These are phyloP conservation scores for Sporisorium reilianum DNA, from an alignment of 1,284 basidiomycete species.

Conservation along the genomic window DNA sequence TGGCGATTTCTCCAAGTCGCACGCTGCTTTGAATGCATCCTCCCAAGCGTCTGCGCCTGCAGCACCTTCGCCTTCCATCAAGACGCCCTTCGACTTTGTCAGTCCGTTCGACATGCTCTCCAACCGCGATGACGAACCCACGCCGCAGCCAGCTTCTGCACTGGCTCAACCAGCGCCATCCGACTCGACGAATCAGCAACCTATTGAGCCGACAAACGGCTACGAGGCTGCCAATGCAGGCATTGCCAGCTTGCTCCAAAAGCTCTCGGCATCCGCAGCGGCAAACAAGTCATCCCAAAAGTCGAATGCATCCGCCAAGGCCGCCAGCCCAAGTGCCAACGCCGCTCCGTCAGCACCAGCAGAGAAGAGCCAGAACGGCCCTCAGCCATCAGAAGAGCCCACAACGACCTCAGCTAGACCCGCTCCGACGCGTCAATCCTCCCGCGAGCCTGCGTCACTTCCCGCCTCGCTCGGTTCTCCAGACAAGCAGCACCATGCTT, in stretches of 20 bases:
- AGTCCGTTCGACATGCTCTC: slow-evolving; percentile 44
- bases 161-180: background rate
- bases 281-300: slow-evolving; percentile 12
- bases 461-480: slow-evolving; percentile 14
- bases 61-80: slow-evolving; percentile 15
- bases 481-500: slow-evolving; percentile 31
- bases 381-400: background rate
- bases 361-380: background rate
- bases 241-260: slow-evolving; percentile 25
- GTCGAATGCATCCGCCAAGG: background rate
- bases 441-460: slow-evolving; percentile 20
- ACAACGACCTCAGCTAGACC: background rate
- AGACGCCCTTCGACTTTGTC: slow-evolving; percentile 45
- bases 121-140: slow-evolving; percentile 5
- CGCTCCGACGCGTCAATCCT: slow-evolving; percentile 2
- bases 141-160: slow-evolving; percentile 12
- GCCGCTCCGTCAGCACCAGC: too few relatives aligned
- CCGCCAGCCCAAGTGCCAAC: background rate
- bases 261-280: slow-evolving; percentile 23
- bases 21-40: background rate
- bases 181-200: background rate
- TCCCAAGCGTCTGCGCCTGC: background rate
- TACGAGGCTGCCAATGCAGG: slow-evolving; percentile 31
- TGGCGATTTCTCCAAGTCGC: background rate
- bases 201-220: slow-evolving; percentile 1